Percentiles rank a stretch among this genome's conserved stretches.
Conservation (phyloP, 2,329 filamentous ascomycete genomes). For the Epichloe festucae region DNA sequence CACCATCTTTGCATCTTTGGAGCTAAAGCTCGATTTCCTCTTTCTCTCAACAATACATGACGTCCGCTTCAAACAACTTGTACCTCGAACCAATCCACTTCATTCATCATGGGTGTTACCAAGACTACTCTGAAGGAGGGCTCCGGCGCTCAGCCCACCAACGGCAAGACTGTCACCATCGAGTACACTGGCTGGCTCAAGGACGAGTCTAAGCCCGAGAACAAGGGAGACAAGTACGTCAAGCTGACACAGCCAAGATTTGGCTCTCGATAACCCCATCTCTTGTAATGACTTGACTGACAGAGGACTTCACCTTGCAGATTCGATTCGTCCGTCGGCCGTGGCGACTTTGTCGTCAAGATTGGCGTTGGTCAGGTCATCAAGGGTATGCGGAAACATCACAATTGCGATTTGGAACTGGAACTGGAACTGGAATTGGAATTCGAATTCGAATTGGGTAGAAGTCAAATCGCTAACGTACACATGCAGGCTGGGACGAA, state of each 20-base stretch:
- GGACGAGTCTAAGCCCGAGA: slow-evolving; percentile 45
- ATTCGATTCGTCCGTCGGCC: slow-evolving; percentile 77
- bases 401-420: slow-evolving; percentile 8
- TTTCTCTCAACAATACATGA: background rate
- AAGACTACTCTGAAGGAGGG: slow-evolving; percentile 54
- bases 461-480: slow-evolving; percentile 4
- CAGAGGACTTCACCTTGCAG: slow-evolving; percentile 29
- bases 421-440: too few species aligned
- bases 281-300: background rate
- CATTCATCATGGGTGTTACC: slow-evolving; percentile 55
- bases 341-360: slow-evolving; percentile 59
- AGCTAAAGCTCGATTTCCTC: background rate
- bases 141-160: slow-evolving; percentile 44
- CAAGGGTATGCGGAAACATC: slow-evolving; percentile 44
- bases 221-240: slow-evolving; percentile 61
- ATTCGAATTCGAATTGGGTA: background rate
- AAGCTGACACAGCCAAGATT: background rate
- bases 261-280: background rate
- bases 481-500: slow-evolving; percentile 60
- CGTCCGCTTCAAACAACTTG: background rate
- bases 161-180: slow-evolving; percentile 67
- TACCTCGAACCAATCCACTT: background rate
- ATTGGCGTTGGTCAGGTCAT: slow-evolving; percentile 85
- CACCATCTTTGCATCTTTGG: background rate
- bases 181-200: slow-evolving; percentile 86